phyloP scores from a whole-genome alignment of 305 asterid species.

The Solanum hybrid region DNA sequence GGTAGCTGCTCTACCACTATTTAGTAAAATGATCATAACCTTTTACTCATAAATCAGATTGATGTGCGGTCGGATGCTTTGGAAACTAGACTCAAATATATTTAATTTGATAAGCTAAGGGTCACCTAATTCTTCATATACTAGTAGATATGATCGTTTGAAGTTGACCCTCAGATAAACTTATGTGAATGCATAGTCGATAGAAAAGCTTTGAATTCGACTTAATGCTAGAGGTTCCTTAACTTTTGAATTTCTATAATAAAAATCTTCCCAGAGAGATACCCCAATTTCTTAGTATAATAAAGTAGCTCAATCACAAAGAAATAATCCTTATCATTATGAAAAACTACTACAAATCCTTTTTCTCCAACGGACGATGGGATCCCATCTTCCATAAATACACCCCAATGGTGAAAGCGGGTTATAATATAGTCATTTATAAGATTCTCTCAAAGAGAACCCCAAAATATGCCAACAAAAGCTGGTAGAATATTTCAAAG shows the following conservation, averaged over 20 bases:
- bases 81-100: neutral
- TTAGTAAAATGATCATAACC: neutral
- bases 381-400: neutral
- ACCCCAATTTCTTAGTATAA: neutral
- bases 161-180: neutral
- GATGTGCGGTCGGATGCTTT: neutral
- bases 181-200: too few species aligned
- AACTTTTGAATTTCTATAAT: neutral
- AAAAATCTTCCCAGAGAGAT: neutral
- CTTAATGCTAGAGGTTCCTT: neutral
- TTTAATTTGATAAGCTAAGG: neutral
- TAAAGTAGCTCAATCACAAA: neutral
- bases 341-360: neutral
- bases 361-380: neutral
- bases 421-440: neutral
- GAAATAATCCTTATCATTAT: neutral
- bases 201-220: neutral
- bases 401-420: neutral
- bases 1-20: neutral
- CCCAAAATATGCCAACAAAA: neutral
- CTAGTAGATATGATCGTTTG: neutral
- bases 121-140: neutral
- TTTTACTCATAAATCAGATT: too few species aligned
- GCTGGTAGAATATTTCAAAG: neutral
- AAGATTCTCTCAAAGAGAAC: neutral